These are phyloP conservation scores for Marasmius tenuissimus DNA, from an alignment of 1,284 basidiomycete species.

Conservation along the genomic window DNA sequence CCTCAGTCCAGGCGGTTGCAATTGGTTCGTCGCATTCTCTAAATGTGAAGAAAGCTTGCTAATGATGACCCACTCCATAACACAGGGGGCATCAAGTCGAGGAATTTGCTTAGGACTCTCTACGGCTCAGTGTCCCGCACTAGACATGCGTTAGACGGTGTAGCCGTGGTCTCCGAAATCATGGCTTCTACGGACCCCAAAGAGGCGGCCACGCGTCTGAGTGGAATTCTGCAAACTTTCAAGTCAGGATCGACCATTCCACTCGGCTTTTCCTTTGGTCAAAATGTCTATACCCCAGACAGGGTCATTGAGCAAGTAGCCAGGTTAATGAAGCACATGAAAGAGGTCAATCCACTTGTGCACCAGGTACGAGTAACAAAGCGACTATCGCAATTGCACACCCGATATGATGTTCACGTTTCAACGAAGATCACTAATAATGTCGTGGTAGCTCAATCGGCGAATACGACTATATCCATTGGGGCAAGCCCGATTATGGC, in stretches of 20 bases:
- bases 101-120: slow-evolving; percentile 71
- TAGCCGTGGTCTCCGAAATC: slow-evolving; percentile 93
- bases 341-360: slow-evolving; percentile 64
- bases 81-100: slow-evolving; percentile 80
- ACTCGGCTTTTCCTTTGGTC: slow-evolving; percentile 2
- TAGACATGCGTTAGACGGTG: slow-evolving; percentile 67
- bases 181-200: slow-evolving; percentile 67
- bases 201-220: slow-evolving; percentile 52
- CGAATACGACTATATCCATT: slow-evolving; percentile 88
- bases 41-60: not conserved
- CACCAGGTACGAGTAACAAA: slow-evolving; percentile 62
- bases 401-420: slow-evolving; percentile 4
- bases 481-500: slow-evolving; percentile 96
- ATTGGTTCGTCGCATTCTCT: slow-evolving; percentile 59
- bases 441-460: slow-evolving; percentile 89
- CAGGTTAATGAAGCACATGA: slow-evolving; percentile 51
- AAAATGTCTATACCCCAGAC: slow-evolving; percentile 17
- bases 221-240: slow-evolving; percentile 45
- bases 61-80: not conserved
- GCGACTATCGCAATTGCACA: not conserved
- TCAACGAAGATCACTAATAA: slow-evolving; percentile 80
- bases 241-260: slow-evolving; percentile 18
- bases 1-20: slow-evolving; percentile 69
- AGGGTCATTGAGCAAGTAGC: slow-evolving; percentile 27
- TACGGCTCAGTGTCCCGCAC: slow-evolving; percentile 67